Conservation (phyloP, 306 rosid genomes). For the Lathyrus sativus region DNA sequence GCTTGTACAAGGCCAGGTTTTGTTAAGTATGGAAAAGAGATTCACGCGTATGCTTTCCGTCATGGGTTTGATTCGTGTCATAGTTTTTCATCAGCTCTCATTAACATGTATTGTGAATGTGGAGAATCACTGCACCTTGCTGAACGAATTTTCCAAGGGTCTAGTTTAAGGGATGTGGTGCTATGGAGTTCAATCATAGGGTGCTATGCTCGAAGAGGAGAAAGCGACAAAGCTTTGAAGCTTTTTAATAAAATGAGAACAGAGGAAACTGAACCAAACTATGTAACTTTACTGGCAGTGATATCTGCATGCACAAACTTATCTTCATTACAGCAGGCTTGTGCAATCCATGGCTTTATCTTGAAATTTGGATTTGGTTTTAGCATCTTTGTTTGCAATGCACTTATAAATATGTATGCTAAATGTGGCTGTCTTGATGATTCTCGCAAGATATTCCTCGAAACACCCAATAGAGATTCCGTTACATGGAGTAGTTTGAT, state of each 20-base stretch:
- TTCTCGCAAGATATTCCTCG: slow-evolving; percentile 50
- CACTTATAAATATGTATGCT: slow-evolving; percentile 71
- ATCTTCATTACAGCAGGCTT: slow-evolving; percentile 49
- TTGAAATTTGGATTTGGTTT: slow-evolving; percentile 50
- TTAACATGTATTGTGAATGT: slow-evolving; percentile 54
- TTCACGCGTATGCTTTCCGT: slow-evolving; percentile 61
- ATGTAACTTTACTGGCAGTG: slow-evolving; percentile 57
- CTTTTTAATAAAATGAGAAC: slow-evolving; percentile 55
- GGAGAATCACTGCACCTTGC: slow-evolving; percentile 49
- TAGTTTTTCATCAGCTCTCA: slow-evolving; percentile 59
- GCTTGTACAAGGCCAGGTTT: slow-evolving; percentile 55
- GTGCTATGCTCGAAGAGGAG: slow-evolving; percentile 53
- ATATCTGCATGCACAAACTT: slow-evolving; percentile 59
- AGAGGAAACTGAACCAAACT: slow-evolving; percentile 57
- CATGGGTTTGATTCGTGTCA: slow-evolving; percentile 51
- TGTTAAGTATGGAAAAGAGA: slow-evolving; percentile 53
- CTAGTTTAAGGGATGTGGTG: slow-evolving; percentile 58
- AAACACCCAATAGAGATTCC: slow-evolving; percentile 55
- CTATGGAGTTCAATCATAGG: slow-evolving; percentile 67
- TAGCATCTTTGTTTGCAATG: slow-evolving; percentile 53
- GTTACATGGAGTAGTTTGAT: slow-evolving; percentile 65
- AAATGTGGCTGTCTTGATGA: slow-evolving; percentile 58
- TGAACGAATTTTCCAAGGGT: slow-evolving; percentile 50
- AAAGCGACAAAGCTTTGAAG: slow-evolving; percentile 50
- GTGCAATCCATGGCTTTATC: slow-evolving; percentile 52